Evolutionary conservation across 805 yeast species (phyloP), one percentile per base, ranked within the genome.

Genomic region (Sporopachydermia quercuum): DNA sequence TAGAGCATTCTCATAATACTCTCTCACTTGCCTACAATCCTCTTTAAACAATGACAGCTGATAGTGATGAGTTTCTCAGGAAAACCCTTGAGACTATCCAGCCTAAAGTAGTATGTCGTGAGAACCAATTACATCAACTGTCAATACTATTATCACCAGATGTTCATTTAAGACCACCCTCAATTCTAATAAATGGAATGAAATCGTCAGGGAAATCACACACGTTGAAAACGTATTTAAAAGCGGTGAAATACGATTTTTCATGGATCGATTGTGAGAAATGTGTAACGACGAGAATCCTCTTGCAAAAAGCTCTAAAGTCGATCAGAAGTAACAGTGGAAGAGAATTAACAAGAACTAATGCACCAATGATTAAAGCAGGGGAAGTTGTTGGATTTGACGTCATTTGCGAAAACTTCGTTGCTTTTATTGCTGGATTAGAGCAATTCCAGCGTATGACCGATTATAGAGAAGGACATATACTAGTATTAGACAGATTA

Each of bases 401-500:
- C 54, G 47, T 54, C 45, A 38, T 54, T 15, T 56, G 66, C 36
- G 76, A 71, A 44, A 65, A 60, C 37, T 58, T 68, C 38, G 54
- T 66, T 23, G 55, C 57, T 16, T 71, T 71, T 41, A 50, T 57
- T n/a, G 48, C 60, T 15, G 54, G 61, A 4, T 40, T 70, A 18
- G 60, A 58, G 39, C 56, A 46, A 37, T 63, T 63, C 44, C 47
- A 60, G 16, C 47, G 44, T 13, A 56, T 52, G 3, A 49, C 61
- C 1, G 47, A 45, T 1, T 65, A 60, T 40, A 34, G 46, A 2
- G 55, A 57, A 5, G 63, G 52, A 11, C 75, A 70, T 44, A 61
- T 70, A 3, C 51, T 72, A 34, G 74, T 72, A 1, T 57, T 72
- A 8, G 78, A 72, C 43, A 52, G 70, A 3, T 57, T 72, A 18